A percentile compares a stretch with the other conserved stretches of the same genome.
phyloP scores from a whole-genome alignment of 305 asterid species.

The Solanum hybrid region DNA sequence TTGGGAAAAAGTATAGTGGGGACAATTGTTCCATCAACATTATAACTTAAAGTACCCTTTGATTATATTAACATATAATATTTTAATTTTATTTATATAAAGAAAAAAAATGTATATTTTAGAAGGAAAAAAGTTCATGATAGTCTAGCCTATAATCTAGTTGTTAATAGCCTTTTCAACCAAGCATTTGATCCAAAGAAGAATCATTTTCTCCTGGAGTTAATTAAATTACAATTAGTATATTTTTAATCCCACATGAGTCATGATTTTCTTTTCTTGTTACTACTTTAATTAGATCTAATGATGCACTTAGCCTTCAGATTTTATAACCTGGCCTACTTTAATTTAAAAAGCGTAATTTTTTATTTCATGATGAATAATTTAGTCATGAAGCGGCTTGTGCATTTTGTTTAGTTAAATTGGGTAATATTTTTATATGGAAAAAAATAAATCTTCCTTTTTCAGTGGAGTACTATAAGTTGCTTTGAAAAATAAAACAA shows the following conservation, averaged over 20 bases:
- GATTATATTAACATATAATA: slow-evolving; percentile 2
- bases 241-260: background rate
- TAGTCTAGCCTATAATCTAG: background rate
- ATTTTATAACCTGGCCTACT: background rate
- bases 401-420: background rate
- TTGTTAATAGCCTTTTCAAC: slow-evolving; percentile 1
- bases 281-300: slow-evolving; percentile 4
- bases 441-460: background rate
- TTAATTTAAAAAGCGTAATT: background rate
- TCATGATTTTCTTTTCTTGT: slow-evolving; percentile 1
- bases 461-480: background rate
- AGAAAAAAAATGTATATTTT: background rate
- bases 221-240: background rate
- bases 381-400: slow-evolving; percentile 4
- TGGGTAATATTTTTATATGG: background rate
- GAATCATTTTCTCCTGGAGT: background rate
- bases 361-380: background rate
- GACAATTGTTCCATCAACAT: slow-evolving; percentile 32
- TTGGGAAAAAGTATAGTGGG: slow-evolving; percentile 21
- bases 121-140: background rate
- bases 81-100: background rate
- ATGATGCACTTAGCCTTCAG: background rate
- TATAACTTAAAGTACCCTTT: slow-evolving; percentile 6
- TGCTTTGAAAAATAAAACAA: background rate
- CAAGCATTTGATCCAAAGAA: slow-evolving; percentile 4